Base-by-base conservation (phyloP, 1,284 basidiomycete genomes). In the Cutaneotrichosporon sp. region DNA sequence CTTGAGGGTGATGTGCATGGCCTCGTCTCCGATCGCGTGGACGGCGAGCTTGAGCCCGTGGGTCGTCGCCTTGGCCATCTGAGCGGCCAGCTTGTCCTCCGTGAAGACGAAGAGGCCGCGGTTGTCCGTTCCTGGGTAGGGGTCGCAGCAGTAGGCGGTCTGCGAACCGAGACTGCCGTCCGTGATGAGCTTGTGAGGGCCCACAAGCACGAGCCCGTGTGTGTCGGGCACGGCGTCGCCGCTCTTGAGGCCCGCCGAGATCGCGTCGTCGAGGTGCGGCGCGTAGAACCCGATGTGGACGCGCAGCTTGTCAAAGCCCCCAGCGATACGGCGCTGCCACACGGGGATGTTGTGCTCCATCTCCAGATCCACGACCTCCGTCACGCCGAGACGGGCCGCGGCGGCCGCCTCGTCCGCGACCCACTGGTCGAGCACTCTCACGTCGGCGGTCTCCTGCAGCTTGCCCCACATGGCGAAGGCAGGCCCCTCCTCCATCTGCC, bases 321-420 rank as follows among this genome's bases (percentile, higher is more conserved):
- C 67, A n/a, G 55, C 33, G 13, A 65, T 61, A 2, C 76, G 68
- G 4, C 72, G 55, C 47, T 57, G 45, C 71, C 71, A 77, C 25
- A 61, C 58, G 0, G 51, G 33, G 13, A 75, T 67, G 59, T 74
- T 75, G 64, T 70, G 68, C 10, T 65, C 69, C 67, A 73, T 73
- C 62, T 78, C 76, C n/a, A 78, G 66, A 25, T 78, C 76, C 46
- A 74, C 71, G n/a, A 78, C 69, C 55, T 72, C 68, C 3, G 74
- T 76, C 24, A 77, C 69, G 14, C 75, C 75, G 31, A 72, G 66
- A 2, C 60, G 69, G 69, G 75, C 72, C 0, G 76, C 75, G 20
- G 62, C 56, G 16, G 56, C 59, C 0, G 72, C 71, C 24, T 72
- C 67, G 3, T 62, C 64, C 9, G 58, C 49, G 10, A 78, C 64